A percentile compares a stretch with the other conserved stretches of the same genome.
Conservation (phyloP, 139 green algal species). For the Asterochloris erici region DNA sequence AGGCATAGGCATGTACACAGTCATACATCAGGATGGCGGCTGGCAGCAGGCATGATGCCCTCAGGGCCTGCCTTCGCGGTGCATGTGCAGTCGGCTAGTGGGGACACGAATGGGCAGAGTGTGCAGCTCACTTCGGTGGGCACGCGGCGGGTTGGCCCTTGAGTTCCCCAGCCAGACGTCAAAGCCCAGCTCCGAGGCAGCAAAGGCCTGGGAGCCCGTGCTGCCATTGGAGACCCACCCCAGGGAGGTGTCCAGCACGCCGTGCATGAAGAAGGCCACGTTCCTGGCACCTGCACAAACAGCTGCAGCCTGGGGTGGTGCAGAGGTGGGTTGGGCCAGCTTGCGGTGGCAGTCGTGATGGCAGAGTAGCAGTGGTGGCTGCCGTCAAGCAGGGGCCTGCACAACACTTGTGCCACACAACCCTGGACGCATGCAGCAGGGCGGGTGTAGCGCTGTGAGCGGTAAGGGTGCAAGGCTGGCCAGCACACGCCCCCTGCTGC, state of each 20-base stretch:
- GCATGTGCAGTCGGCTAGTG: no score
- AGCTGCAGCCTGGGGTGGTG: neutral
- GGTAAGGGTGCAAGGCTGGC: no score
- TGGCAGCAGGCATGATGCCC: no score
- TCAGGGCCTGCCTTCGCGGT: no score
- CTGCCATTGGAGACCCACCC: conserved; percentile 83
- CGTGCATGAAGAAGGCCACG: conserved; percentile 88
- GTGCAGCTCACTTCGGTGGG: conserved; percentile 48
- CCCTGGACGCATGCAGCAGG: no score
- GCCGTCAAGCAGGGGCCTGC: neutral
- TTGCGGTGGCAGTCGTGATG: neutral
- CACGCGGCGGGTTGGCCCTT: conserved; percentile 71
- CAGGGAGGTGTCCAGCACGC: conserved; percentile 89
- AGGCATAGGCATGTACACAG: no score
- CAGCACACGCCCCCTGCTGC: no score
- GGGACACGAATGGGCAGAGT: no score
- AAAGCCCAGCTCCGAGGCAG: conserved; percentile 84
- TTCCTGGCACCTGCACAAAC: conserved; percentile 41
- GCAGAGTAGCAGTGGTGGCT: neutral
- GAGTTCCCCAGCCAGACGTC: conserved; percentile 95
- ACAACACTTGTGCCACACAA: neutral
- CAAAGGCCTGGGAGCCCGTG: conserved; percentile 82
- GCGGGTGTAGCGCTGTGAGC: no score
- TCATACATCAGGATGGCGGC: neutral
- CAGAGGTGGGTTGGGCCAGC: no score